Base-by-base conservation (phyloP, 495 filamentous ascomycete genomes). In the Lasiosphaeris hirsuta region DNA sequence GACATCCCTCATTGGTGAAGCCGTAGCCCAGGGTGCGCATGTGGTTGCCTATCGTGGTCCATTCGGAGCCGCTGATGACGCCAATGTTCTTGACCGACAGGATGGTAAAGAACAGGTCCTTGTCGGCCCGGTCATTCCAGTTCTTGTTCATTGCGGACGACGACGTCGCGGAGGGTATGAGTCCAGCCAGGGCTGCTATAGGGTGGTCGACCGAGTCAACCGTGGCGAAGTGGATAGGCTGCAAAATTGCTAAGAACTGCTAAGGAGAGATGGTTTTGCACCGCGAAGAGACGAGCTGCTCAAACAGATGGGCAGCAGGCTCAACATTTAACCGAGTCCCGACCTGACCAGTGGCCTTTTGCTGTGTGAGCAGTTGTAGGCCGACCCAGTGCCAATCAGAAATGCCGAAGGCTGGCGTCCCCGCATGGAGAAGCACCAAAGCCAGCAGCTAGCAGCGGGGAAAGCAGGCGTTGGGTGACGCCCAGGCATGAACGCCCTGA, bases 1-100 rank as follows among this genome's bases (percentile, higher is more conserved):
- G 77, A 50, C 77, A 80, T 69, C 77, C 77, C 58, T 80, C 77
- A 67, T 80, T 80, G 2, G 77, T 80, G 60, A 80, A 80, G 61
- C 76, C 76, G 37, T 80, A 80, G 55, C 77, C 77, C 38, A 79
- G 40, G 11, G 67, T 63, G 44, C 77, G 72, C 77, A 80, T 79
- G 50, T 75, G 69, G 59, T 77, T 78, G 47, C 77, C 77, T 40
- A 80, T 80, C 10, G 74, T 79, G 13, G 69, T 73, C 77, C 77
- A 80, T 72, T 80, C 77, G 14, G 69, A 62, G 42, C 77, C 77
- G 69, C 77, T 80, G 68, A 80, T 80, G 62, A 79, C 72, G 53
- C 76, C 77, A 33, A 80, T 79, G 57, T 78, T 77, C 66, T 80
- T 80, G 44, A 80, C 76, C 4, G 73, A 77, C n/a, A 80, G 67